phyloP scores from a whole-genome alignment of 2,329 filamentous ascomycete species.

The Podosphaera leucotricha region DNA sequence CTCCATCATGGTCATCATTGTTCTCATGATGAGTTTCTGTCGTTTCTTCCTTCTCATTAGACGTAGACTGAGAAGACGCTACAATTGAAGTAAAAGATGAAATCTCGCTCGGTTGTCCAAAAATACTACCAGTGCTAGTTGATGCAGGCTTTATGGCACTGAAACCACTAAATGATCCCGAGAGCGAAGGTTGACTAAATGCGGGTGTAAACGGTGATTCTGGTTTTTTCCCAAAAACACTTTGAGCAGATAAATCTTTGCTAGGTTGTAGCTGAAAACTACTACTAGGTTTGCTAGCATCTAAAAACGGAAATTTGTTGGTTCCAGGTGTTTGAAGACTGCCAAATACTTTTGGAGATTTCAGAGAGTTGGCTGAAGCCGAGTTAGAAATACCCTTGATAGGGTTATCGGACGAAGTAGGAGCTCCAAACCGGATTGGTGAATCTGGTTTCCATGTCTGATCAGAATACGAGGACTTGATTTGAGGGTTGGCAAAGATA shows the following conservation, averaged over 20 bases:
- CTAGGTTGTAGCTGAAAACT: neutral
- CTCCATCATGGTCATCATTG: slow-evolving; percentile 23
- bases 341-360: slow-evolving; percentile 3
- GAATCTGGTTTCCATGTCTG: slow-evolving; percentile 26
- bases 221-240: neutral
- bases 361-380: slow-evolving; percentile 7
- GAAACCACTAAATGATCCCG: slow-evolving; percentile 2
- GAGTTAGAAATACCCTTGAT: slow-evolving; percentile 4
- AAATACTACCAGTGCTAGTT: slow-evolving; percentile 5
- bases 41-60: slow-evolving; percentile 10
- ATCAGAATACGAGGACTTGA: slow-evolving; percentile 15
- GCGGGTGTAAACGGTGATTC: neutral
- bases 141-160: slow-evolving; percentile 3
- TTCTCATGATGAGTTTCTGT: slow-evolving; percentile 13
- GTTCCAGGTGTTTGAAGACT: neutral
- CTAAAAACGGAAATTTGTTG: neutral
- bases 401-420: slow-evolving; percentile 2
- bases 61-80: slow-evolving; percentile 14
- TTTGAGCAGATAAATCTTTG: neutral
- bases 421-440: slow-evolving; percentile 21
- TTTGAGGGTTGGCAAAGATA: slow-evolving; percentile 6
- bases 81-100: slow-evolving; percentile 15
- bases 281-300: neutral
- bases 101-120: slow-evolving; percentile 8
- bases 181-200: neutral